phyloP scores from a whole-genome alignment of 768 basidiomycete genomes.

The Tylopilus rubrobrunneus region DNA sequence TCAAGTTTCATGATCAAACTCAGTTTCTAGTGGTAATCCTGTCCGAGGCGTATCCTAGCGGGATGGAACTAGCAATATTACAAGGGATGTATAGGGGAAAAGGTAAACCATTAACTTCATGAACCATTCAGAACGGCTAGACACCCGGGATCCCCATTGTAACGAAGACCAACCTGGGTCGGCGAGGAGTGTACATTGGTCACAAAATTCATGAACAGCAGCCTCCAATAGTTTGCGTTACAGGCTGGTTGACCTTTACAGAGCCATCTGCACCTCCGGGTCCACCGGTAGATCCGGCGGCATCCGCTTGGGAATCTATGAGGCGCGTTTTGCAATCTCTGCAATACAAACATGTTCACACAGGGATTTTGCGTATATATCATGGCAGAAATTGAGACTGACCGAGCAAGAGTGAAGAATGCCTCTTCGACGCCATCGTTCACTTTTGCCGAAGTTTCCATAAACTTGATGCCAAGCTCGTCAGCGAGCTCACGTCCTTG shows the following conservation, averaged over 20 bases:
- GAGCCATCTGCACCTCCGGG: conserved; percentile 49
- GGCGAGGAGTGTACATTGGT: conserved; percentile 5
- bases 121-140: conserved; percentile 2
- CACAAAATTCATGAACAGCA: conserved; percentile 48
- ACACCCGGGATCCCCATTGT: conserved; percentile 1
- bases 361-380: background rate
- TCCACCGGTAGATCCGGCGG: conserved; percentile 36
- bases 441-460: conserved; percentile 96
- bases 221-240: conserved; percentile 38
- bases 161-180: background rate
- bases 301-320: conserved; percentile 88
- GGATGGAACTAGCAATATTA: conserved; percentile 16
- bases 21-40: background rate
- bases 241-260: conserved; percentile 63
- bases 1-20: background rate
- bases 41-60: background rate
- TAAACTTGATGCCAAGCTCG: conserved; percentile 93
- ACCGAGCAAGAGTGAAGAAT: conserved; percentile 97
- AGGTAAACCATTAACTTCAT: conserved; percentile 8
- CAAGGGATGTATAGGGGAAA: conserved; percentile 11
- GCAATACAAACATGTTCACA: conserved; percentile 4
- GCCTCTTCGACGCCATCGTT: conserved; percentile 99
- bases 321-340: conserved; percentile 97
- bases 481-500: conserved; percentile 90
- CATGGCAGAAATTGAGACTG: conserved; percentile 25